Percentiles rank a stretch among this genome's conserved stretches.
Conservation (phyloP, 1,139 yeast species). For the Yamadazyma songkhlaensis region DNA sequence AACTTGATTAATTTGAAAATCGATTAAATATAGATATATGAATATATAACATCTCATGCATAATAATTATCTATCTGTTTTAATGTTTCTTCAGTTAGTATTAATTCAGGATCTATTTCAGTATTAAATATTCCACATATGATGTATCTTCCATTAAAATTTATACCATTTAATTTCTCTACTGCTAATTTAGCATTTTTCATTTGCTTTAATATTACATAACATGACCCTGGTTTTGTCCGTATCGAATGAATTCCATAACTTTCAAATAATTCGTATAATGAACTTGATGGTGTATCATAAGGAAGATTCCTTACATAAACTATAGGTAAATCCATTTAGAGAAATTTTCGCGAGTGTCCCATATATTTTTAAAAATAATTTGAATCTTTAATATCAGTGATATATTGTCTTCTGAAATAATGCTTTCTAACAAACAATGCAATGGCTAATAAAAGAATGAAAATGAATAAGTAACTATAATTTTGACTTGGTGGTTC, state of each 20-base stretch:
- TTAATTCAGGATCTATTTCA: conserved; percentile 30
- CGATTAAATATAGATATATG: conserved; percentile 1
- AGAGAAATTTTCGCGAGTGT: conserved; percentile 1
- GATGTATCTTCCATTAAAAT: conserved; percentile 57
- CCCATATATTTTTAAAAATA: conserved; percentile 13
- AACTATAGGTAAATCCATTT: conserved; percentile 43
- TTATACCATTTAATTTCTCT: conserved; percentile 57
- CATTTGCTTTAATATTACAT: conserved; percentile 52
- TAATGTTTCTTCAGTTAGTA: conserved; percentile 16
- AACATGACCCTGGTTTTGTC: conserved; percentile 44
- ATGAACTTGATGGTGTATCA: conserved; percentile 42
- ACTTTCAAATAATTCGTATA: conserved; percentile 54
- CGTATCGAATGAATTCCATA: conserved; percentile 62
- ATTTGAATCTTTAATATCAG: conserved; percentile 27
- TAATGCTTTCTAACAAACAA: conserved; percentile 16
- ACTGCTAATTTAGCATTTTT: conserved; percentile 39
- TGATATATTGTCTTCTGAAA: conserved; percentile 23
- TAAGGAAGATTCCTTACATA: conserved; percentile 61
- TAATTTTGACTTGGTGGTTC: conserved; percentile 13
- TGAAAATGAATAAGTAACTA: conserved; percentile 18
- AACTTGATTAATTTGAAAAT: conserved; percentile 35
- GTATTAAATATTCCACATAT: conserved; percentile 48
- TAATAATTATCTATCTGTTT: conserved; percentile 12
- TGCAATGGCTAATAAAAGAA: conserved; percentile 14
- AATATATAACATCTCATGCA: background rate